Conservation (phyloP, 2,329 filamentous ascomycete species). For the Clarireedia monteithiana region DNA sequence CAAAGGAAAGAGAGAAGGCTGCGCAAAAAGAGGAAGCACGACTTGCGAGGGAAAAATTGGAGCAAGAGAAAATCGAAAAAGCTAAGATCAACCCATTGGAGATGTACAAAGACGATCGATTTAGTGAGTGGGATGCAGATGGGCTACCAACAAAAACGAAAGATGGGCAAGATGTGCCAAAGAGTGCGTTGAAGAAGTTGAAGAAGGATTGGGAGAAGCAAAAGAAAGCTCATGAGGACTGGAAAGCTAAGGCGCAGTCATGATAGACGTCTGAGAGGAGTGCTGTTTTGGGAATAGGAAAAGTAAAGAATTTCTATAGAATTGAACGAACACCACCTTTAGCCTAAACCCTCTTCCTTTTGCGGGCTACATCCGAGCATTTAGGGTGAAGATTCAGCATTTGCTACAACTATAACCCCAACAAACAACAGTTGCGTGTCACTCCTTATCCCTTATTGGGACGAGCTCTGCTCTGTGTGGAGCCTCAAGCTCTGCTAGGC, state of each 20-base stretch:
- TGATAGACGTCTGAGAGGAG: neutral
- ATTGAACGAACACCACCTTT: no score
- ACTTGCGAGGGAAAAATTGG: conserved; percentile 36
- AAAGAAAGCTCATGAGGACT: conserved; percentile 74
- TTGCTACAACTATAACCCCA: no score
- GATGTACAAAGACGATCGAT: conserved; percentile 54
- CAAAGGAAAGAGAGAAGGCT: conserved; percentile 53
- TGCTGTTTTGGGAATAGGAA: neutral
- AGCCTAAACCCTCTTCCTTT: no score
- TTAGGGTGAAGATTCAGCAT: no score
- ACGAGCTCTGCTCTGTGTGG: no score
- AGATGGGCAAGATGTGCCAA: conserved; percentile 72
- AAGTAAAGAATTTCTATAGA: neutral
- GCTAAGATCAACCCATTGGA: conserved; percentile 47
- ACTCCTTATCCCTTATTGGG: no score
- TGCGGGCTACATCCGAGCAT: no score
- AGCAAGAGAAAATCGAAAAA: conserved; percentile 43
- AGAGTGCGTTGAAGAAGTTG: conserved; percentile 72
- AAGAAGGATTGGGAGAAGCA: conserved; percentile 87
- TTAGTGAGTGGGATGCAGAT: conserved; percentile 72
- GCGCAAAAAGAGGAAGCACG: conserved; percentile 35
- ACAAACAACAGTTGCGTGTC: no score
- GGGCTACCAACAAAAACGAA: conserved; percentile 72
- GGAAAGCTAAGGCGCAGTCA: conserved; percentile 16
- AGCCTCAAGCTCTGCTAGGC: no score